These are phyloP conservation scores for Eleusine indica DNA, from an alignment of 176 grass and related monocot genomes.

Conservation along the genomic window DNA sequence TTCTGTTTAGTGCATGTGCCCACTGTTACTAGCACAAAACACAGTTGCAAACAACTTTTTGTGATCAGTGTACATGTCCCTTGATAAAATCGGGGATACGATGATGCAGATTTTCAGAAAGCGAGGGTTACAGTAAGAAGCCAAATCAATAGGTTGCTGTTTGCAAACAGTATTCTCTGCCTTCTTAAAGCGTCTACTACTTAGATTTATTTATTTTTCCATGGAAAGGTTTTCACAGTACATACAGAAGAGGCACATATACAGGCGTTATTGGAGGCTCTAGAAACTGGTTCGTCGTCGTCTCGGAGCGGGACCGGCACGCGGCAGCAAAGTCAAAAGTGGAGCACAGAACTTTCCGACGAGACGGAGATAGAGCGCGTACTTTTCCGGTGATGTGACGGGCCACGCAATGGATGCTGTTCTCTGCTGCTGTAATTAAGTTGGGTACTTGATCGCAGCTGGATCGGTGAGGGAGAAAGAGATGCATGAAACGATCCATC, in stretches of 20 bases:
- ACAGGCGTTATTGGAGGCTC: background rate
- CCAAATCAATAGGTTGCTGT: background rate
- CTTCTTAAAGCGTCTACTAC: background rate
- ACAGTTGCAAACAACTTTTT: background rate
- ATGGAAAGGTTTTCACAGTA: too few relatives aligned
- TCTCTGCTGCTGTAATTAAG: constrained; percentile 14
- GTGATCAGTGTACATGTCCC: background rate
- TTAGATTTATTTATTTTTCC: too few relatives aligned
- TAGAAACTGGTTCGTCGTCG: constrained; percentile 1
- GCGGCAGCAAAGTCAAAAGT: constrained; percentile 54
- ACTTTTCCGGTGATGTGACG: constrained; percentile 35
- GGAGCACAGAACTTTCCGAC: constrained; percentile 23
- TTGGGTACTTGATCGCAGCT: constrained; percentile 43
- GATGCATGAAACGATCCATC: background rate
- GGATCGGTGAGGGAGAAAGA: background rate
- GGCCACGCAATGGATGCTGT: constrained; percentile 34
- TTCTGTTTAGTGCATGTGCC: background rate
- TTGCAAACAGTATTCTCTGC: background rate
- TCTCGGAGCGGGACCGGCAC: background rate
- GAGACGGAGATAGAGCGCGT: background rate
- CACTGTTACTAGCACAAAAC: background rate
- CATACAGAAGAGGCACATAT: too few relatives aligned
- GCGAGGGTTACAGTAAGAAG: background rate
- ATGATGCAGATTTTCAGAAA: constrained; percentile 20
- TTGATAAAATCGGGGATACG: background rate